These are phyloP conservation scores for Gaeumannomyces sp. DNA, from an alignment of 2,329 filamentous ascomycete species.

Conservation along the genomic window DNA sequence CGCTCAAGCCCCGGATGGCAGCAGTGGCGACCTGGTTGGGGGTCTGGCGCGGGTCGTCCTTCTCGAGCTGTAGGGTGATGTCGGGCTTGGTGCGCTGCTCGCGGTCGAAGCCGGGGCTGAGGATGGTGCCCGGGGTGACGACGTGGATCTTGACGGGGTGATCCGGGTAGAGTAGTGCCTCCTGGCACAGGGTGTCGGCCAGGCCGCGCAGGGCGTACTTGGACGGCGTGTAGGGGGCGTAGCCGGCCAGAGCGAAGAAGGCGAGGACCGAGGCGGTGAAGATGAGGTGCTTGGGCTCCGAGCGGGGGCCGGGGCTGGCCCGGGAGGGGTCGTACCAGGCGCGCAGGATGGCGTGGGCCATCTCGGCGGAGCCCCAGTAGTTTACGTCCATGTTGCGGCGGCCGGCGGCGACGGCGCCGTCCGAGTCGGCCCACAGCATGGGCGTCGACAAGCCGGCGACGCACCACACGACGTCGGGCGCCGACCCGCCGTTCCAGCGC, in stretches of 20 bases:
- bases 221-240: constrained; percentile 73
- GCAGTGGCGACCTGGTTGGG: constrained; percentile 69
- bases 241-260: constrained; percentile 74
- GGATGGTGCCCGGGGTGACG: constrained; percentile 79
- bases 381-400: constrained; percentile 85
- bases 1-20: constrained; percentile 70
- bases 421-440: constrained; percentile 71
- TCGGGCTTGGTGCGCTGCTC: constrained; percentile 77
- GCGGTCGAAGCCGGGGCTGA: constrained; percentile 64
- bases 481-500: constrained; percentile 66
- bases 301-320: constrained; percentile 42
- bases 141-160: constrained; percentile 66
- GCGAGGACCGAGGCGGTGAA: constrained; percentile 76
- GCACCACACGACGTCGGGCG: constrained; percentile 88
- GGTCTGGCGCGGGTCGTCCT: constrained; percentile 71
- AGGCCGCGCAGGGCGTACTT: constrained; percentile 82
- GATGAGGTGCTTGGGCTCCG: constrained; percentile 68
- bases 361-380: constrained; percentile 81
- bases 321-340: constrained; percentile 48
- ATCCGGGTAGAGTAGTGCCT: constrained; percentile 79
- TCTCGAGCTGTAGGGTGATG: constrained; percentile 73
- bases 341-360: constrained; percentile 72
- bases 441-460: constrained; percentile 72
- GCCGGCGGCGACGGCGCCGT: constrained; percentile 60
- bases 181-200: constrained; percentile 76